These are phyloP conservation scores for Eremothecium sinecaudum DNA, from an alignment of 1,139 yeast genomes.

Conservation along the genomic window DNA sequence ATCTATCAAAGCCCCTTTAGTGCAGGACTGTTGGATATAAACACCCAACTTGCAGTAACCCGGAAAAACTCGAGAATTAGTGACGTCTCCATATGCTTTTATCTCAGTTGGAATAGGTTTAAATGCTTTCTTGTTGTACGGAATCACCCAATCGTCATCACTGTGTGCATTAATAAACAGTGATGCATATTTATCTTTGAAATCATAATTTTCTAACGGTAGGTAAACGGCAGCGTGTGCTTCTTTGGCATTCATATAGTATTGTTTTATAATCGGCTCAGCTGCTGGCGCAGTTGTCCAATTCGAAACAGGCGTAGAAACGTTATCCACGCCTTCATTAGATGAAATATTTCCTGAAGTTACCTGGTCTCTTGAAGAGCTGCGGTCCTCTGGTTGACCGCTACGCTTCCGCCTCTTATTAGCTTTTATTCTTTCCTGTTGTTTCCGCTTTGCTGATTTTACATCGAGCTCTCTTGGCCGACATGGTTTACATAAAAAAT, in stretches of 20 bases:
- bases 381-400: slow-evolving; percentile 6
- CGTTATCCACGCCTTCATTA: slow-evolving; percentile 4
- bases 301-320: not conserved
- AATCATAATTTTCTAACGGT: slow-evolving; percentile 40
- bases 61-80: slow-evolving; percentile 38
- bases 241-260: slow-evolving; percentile 33
- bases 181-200: slow-evolving; percentile 33
- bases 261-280: slow-evolving; percentile 25
- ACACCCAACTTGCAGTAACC: slow-evolving; percentile 69
- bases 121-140: slow-evolving; percentile 15
- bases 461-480: slow-evolving; percentile 53
- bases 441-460: slow-evolving; percentile 43
- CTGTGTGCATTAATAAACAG: slow-evolving; percentile 25
- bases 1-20: slow-evolving; percentile 45
- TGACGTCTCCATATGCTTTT: slow-evolving; percentile 30
- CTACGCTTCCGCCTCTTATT: slow-evolving; percentile 22
- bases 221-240: slow-evolving; percentile 44
- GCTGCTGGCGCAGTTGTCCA: slow-evolving; percentile 11
- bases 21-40: slow-evolving; percentile 36
- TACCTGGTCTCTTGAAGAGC: not conserved
- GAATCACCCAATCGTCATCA: slow-evolving; percentile 27
- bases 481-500: slow-evolving; percentile 74
- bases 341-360: not conserved
- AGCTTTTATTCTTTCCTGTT: slow-evolving; percentile 33
- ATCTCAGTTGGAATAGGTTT: slow-evolving; percentile 23